These are phyloP conservation scores for Rhizopogon vinicolor DNA, from an alignment of 768 basidiomycete species.

Conservation along the genomic window DNA sequence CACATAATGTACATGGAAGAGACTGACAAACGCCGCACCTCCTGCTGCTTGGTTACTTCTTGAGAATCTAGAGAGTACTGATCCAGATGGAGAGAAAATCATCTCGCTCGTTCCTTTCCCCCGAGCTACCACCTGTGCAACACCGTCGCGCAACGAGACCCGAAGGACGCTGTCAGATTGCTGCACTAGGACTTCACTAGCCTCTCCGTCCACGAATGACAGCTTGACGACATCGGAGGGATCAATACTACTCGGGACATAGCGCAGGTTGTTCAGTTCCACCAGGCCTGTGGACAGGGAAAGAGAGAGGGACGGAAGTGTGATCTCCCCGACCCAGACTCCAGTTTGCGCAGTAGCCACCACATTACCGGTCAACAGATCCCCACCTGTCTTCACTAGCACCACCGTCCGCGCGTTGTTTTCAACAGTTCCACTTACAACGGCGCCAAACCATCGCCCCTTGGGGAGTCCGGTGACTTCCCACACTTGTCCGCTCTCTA, in stretches of 20 bases:
- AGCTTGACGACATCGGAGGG: slow-evolving; percentile 39
- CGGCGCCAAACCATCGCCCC: slow-evolving; percentile 61
- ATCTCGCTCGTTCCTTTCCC: slow-evolving; percentile 59
- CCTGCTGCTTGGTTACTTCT: slow-evolving; percentile 20
- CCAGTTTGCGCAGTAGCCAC: slow-evolving; percentile 62
- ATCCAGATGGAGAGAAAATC: slow-evolving; percentile 32
- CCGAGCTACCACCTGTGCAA: slow-evolving; percentile 43
- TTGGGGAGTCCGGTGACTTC: slow-evolving; percentile 54
- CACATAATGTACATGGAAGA: slow-evolving; percentile 61
- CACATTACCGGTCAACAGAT: slow-evolving; percentile 54
- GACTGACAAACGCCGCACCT: slow-evolving; percentile 62
- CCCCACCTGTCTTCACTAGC: slow-evolving; percentile 60
- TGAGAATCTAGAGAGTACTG: not conserved
- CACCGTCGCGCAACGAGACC: slow-evolving; percentile 44
- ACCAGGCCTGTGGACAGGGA: slow-evolving; percentile 24
- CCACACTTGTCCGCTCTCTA: slow-evolving; percentile 37
- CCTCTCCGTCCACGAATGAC: slow-evolving; percentile 45
- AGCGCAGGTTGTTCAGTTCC: slow-evolving; percentile 41
- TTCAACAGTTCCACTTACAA: slow-evolving; percentile 42
- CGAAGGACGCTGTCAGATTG: slow-evolving; percentile 44
- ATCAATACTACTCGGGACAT: slow-evolving; percentile 49
- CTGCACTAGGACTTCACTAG: slow-evolving; percentile 55
- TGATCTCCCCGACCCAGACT: slow-evolving; percentile 60
- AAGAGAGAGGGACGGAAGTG: slow-evolving; percentile 36
- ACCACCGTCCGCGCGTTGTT: slow-evolving; percentile 46